Base-by-base conservation (phyloP, 78 protist genomes). In the Dictyostelium firmibasis region DNA sequence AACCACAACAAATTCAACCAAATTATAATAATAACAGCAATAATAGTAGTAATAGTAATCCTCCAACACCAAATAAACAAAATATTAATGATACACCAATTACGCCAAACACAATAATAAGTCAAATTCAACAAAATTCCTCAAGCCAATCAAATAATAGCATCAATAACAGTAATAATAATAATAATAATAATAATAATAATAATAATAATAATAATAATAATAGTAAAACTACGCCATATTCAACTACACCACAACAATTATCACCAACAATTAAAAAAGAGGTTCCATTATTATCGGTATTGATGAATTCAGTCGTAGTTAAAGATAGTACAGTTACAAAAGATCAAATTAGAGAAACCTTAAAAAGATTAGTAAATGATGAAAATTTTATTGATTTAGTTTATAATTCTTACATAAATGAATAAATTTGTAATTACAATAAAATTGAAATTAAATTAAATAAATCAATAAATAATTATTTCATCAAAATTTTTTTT, bases 371-470 rank as follows among this genome's bases (percentile, higher is more conserved):
- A 50, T 84, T 89, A 36, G 93, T 62, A 13, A 78, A 87, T 7
- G 85, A 89, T 70, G 94, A 89, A 43, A 83, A 89, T 13, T 89
- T 89, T 81, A 89, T 89, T n/a, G 74, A 25, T 70, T 44, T 79
- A 44, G 87, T 67, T 27, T 84, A 84, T 41, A 25, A 67, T 5
- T 18, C 81, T 14, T 84, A 67, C 72, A 60, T 67, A 35, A 67
- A 60, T 82, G 67, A 38, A 44, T 33, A 72, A 67, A 67, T 67
- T 67, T 27, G 67, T 57, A 57, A 57, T 57, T 47, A 29, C 53
- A 20, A 57, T 57, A 57, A 57, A 57, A 57, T 20, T 8, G 16
- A 50, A 50, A 16, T 16, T 18, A 41, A 41, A 8, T 38, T 38
- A 36, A 77, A 77, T 38, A 77, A 77, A 76, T 38, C 16, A 38